Evolutionary conservation across 1,139 yeast genomes (phyloP), one percentile per base, ranked within the genome.

Genomic region (Cylindricascospora bacillispora): DNA sequence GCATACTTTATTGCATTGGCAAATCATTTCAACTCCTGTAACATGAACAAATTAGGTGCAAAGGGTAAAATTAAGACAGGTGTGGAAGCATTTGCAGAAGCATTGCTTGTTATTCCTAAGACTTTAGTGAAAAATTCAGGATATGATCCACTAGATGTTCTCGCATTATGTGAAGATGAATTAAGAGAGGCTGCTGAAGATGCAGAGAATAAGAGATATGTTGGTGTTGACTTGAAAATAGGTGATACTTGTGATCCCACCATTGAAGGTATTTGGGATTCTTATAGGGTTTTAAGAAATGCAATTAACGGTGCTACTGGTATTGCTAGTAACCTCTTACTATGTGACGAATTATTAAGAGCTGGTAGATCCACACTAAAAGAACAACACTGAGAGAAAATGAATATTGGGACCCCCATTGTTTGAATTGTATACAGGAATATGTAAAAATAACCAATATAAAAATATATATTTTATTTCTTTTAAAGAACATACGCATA

Each of bases 181-280:
- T 69, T 81, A 38, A 62, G 57, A 16, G 59, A 53, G 25, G 10
- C 7, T 10, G 49, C 44, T 4, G 42, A 42, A 22, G 50, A 42
- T 18, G 37, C 35, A 13, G 69, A 66, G 25, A 93, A 81, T 32
- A 89, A 79, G 32, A 75, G 80, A 48, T 68, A 72, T 24, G 95
- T 86, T 26, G 99, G 98, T 35, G 75, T 92, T 35, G 95, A 92
- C 54, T 67, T 92, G 44, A 70, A 72, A 37, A 70, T 89, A 10
- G 99, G 99, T 25, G 95, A 86, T 50, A 93, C 97, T 31, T 78
- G 89, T 71, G 97, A 89, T 52, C 97, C 98, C 27, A 66, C 83
- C 6, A 70, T 81, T 33, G 95, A 83, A 53, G 98, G 98, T 37
- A 73, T 92, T 36, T 92, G 95, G 93, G 99, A 92, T 59, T 80